Evolutionary conservation across 2,329 filamentous ascomycete genomes (phyloP).

Genomic region (Aspergillus sp.): DNA sequence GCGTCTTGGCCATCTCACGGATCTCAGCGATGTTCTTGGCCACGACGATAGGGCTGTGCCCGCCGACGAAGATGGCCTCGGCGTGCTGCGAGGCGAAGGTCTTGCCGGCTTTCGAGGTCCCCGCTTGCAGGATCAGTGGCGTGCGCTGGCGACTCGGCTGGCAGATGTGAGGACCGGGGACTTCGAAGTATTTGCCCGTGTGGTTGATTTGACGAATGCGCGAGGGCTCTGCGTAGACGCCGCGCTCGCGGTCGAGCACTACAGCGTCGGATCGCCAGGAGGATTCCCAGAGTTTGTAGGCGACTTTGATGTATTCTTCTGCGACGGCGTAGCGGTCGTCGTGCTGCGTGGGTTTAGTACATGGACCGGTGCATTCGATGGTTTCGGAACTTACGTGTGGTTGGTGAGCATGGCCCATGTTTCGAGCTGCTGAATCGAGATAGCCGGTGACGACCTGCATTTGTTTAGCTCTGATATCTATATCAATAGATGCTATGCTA

Average conservation of each 20-base stretch:
- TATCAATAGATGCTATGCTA: not conserved
- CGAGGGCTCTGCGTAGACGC: conserved; percentile 52
- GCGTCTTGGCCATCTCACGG: conserved; percentile 45
- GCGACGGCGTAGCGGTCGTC: conserved; percentile 58
- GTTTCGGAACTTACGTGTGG: conserved; percentile 23
- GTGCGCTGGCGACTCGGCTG: conserved; percentile 61
- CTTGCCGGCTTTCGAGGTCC: conserved; percentile 58
- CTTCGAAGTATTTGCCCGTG: conserved; percentile 53
- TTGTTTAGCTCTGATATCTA: conserved; percentile 9
- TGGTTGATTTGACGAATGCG: conserved; percentile 60
- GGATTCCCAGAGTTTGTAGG: conserved; percentile 59
- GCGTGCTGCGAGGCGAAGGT: conserved; percentile 61
- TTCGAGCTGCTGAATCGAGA: conserved; percentile 57
- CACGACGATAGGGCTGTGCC: conserved; percentile 55
- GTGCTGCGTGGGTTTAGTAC: conserved; percentile 36
- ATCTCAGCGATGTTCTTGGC: conserved; percentile 57
- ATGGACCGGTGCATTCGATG: too few relatives aligned
- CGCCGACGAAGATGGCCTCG: conserved; percentile 62
- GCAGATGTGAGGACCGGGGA: conserved; percentile 58
- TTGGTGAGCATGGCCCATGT: conserved; percentile 52
- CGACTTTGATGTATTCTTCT: conserved; percentile 56
- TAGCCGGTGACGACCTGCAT: conserved; percentile 57
- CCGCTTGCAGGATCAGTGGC: conserved; percentile 62
- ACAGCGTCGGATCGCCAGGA: conserved; percentile 63
- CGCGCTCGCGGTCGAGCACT: conserved; percentile 48